phyloP scores from a whole-genome alignment of 1,139 yeast species.

The Debaryomycetaceae sp. region DNA sequence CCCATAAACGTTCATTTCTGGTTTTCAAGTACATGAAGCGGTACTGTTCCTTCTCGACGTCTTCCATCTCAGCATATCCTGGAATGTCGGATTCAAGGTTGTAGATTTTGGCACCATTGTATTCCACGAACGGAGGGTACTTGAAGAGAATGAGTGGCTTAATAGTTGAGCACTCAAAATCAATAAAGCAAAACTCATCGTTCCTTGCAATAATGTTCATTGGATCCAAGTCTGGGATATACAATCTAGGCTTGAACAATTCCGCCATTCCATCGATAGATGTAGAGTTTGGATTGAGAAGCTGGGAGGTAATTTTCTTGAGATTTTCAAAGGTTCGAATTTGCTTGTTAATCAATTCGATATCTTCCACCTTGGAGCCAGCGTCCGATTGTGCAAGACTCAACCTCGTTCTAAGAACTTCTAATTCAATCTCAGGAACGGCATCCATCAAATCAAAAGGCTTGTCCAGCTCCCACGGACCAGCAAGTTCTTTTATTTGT shows the following conservation, averaged over 20 bases:
- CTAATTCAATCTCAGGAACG: conserved; percentile 66
- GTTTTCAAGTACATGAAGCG: conserved; percentile 85
- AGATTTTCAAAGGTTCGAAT: conserved; percentile 60
- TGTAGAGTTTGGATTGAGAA: conserved; percentile 49
- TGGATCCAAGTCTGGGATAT: conserved; percentile 85
- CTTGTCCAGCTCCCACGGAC: conserved; percentile 69
- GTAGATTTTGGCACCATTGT: conserved; percentile 84
- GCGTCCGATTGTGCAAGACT: conserved; percentile 55
- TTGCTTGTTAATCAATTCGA: conserved; percentile 42
- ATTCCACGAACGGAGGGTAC: conserved; percentile 80
- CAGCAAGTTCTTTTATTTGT: conserved; percentile 48
- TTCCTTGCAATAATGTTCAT: conserved; percentile 65
- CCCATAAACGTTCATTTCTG: conserved; percentile 89
- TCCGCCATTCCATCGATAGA: conserved; percentile 58
- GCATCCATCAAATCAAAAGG: conserved; percentile 61
- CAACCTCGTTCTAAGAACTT: conserved; percentile 54
- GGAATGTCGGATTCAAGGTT: conserved; percentile 71
- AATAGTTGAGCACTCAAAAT: conserved; percentile 75
- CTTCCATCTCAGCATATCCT: conserved; percentile 62
- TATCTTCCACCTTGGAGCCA: conserved; percentile 39
- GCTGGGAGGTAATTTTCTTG: conserved; percentile 47
- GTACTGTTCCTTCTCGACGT: conserved; percentile 72
- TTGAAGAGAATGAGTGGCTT: conserved; percentile 77
- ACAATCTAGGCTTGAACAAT: conserved; percentile 70
- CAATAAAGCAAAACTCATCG: conserved; percentile 53